Percentiles rank a stretch among this genome's conserved stretches.
These are phyloP conservation scores for Blastocystis hominis DNA, from an alignment of 352 stramenopile genomes.

Conservation along the genomic window DNA sequence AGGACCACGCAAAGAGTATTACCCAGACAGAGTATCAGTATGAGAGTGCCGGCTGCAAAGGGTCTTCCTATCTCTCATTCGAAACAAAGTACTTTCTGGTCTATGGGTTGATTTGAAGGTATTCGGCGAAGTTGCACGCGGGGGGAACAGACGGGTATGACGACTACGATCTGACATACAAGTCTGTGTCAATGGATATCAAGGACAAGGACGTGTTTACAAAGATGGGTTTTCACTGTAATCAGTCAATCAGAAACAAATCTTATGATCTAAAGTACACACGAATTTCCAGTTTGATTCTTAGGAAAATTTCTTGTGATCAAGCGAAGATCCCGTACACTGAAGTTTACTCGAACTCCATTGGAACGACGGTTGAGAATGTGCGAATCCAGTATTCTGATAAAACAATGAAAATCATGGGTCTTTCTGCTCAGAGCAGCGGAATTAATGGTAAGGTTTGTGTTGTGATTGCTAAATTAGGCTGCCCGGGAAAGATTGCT, in stretches of 20 bases:
- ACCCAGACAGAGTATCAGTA: neutral
- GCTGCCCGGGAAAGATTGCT: neutral
- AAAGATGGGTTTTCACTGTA: slow-evolving; percentile 11
- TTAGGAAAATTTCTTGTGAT: slow-evolving; percentile 5
- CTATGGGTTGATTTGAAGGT: neutral
- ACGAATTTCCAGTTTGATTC: neutral
- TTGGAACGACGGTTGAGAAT: slow-evolving; percentile 13
- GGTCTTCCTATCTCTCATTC: neutral
- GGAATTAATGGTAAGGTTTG: neutral
- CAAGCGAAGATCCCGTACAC: slow-evolving; percentile 30
- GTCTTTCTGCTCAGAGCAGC: neutral
- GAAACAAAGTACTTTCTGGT: neutral
- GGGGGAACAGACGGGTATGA: neutral
- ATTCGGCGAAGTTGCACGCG: neutral
- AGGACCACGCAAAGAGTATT: neutral
- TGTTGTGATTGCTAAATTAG: neutral
- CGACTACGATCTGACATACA: slow-evolving; percentile 23
- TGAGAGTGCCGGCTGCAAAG: neutral
- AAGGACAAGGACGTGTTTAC: neutral
- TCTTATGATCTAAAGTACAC: neutral
- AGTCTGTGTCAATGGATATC: slow-evolving; percentile 1
- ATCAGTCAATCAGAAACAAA: neutral
- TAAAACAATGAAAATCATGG: neutral
- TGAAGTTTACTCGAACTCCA: neutral
- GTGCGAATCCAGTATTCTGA: neutral